Conservation (phyloP, 345 rosid species). For the Theobroma cacao region DNA sequence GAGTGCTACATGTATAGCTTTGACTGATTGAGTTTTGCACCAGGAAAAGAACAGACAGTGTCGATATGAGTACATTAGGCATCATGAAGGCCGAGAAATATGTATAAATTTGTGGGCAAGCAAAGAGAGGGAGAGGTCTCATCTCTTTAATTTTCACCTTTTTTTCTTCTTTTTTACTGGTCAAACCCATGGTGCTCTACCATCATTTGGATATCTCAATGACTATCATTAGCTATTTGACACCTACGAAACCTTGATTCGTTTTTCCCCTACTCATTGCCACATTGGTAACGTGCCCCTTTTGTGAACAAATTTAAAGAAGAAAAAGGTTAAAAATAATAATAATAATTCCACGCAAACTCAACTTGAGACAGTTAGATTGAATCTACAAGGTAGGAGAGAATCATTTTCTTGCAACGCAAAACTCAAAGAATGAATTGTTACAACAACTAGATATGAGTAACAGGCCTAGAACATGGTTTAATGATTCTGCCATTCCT, state of each 20-base stretch:
- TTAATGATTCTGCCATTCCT: background rate
- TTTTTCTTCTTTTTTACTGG: conserved; percentile 15
- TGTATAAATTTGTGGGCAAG: conserved; percentile 27
- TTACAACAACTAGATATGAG: background rate
- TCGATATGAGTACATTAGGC: conserved; percentile 22
- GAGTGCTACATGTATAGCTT: background rate
- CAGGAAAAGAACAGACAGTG: conserved; percentile 15
- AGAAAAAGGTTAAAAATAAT: background rate
- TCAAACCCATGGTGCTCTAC: conserved; percentile 27
- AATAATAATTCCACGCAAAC: background rate
- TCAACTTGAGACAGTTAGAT: background rate
- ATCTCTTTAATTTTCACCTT: conserved; percentile 7
- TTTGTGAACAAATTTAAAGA: background rate
- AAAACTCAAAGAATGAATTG: background rate
- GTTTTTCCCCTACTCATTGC: background rate
- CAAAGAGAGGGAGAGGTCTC: conserved; percentile 6
- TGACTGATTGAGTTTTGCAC: conserved; percentile 5
- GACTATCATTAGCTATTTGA: conserved; percentile 12
- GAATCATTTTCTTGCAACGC: no score
- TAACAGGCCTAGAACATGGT: background rate
- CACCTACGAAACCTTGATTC: background rate
- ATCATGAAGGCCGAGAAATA: conserved; percentile 39
- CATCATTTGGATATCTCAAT: conserved; percentile 43
- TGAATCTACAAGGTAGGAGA: no score
- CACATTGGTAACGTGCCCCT: no score